These are phyloP conservation scores for Neurospora sp. DNA, from an alignment of 495 filamentous ascomycete genomes.

Conservation along the genomic window DNA sequence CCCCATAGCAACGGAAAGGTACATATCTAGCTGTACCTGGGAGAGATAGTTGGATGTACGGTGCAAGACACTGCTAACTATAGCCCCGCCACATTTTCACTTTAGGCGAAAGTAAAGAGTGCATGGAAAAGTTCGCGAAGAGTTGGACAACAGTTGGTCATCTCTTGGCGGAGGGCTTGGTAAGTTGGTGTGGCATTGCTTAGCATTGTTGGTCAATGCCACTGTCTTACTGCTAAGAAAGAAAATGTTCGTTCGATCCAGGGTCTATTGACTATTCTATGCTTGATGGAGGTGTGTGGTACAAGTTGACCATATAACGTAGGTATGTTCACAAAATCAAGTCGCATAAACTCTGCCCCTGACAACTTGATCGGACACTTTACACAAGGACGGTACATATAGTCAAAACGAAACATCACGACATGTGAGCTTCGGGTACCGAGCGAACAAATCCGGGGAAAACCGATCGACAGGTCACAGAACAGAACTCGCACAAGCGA, in stretches of 20 bases:
- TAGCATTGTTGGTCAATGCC: neutral
- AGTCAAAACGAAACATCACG: neutral
- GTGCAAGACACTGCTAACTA: neutral
- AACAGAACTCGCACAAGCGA: neutral
- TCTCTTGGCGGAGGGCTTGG: neutral
- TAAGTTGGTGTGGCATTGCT: neutral
- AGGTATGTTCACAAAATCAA: neutral
- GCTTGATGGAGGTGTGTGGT: too few relatives aligned
- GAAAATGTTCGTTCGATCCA: neutral
- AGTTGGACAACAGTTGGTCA: constrained; percentile 1
- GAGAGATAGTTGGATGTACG: neutral
- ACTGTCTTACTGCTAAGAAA: neutral
- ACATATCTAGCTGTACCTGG: neutral
- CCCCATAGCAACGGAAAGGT: neutral
- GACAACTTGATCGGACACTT: neutral
- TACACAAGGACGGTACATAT: neutral
- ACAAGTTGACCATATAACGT: too few relatives aligned
- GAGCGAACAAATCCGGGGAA: neutral
- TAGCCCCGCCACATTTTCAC: neutral
- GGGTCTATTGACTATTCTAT: neutral
- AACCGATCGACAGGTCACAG: neutral
- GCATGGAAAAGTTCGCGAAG: constrained; percentile 13
- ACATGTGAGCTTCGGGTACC: neutral
- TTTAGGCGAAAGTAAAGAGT: neutral
- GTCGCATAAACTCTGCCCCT: neutral